Evolutionary conservation across 352 stramenopile genomes (phyloP).

Genomic region (Phytophthora hybrid): DNA sequence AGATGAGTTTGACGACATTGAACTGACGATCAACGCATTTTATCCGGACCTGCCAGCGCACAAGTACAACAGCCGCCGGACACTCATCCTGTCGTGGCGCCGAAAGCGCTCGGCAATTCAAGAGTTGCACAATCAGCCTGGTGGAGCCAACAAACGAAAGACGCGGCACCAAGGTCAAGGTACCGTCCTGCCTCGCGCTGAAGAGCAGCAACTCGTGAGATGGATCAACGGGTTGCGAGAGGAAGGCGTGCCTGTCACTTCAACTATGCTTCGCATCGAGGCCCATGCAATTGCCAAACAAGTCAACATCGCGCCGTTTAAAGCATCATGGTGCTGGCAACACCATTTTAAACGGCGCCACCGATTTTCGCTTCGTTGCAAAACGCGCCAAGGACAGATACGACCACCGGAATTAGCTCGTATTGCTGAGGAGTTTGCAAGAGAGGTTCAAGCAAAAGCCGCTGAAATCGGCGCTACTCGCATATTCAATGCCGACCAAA

Average conservation of each 20-base stretch:
- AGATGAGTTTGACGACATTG: no score
- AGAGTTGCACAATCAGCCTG: no score
- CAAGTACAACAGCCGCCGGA: no score
- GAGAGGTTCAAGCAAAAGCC: neutral
- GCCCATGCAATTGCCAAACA: neutral
- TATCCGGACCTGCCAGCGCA: no score
- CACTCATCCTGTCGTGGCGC: no score
- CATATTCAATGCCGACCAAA: constrained; percentile 15
- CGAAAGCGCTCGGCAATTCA: no score
- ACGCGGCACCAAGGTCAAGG: no score
- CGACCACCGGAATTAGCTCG: neutral
- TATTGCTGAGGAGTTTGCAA: constrained; percentile 2
- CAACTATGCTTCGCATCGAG: neutral
- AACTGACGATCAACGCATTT: no score
- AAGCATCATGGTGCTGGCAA: constrained; percentile 5
- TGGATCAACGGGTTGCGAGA: no score
- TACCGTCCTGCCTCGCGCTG: no score
- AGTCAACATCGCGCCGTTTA: neutral
- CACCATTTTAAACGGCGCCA: constrained; percentile 1
- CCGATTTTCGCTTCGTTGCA: constrained; percentile 4
- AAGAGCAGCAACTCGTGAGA: no score
- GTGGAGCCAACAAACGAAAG: no score
- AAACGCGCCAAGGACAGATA: constrained; percentile 16
- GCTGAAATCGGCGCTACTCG: constrained; percentile 13
- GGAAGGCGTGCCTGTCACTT: neutral